A percentile compares a stretch with the other conserved stretches of the same genome.
Evolutionary conservation across 2,329 filamentous ascomycete genomes (phyloP).

Genomic region (Epichloe aotearoae): DNA sequence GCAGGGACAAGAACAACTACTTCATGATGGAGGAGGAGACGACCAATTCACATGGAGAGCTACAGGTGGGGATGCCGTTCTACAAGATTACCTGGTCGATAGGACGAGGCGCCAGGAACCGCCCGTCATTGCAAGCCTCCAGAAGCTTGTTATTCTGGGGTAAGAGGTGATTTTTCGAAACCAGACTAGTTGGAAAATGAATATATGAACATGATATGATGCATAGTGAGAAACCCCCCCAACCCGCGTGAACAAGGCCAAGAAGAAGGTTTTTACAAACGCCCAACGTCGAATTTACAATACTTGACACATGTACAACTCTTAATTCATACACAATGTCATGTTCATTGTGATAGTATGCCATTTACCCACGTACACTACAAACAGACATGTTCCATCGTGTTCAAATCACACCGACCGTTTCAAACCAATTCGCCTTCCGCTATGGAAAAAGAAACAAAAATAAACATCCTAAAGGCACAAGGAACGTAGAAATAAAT

Average conservation of each 20-base stretch:
- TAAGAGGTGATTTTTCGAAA: conserved; percentile 10
- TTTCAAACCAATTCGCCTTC: conserved; percentile 7
- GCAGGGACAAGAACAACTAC: conserved; percentile 8
- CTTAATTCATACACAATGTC: background rate
- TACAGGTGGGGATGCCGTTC: conserved; percentile 37
- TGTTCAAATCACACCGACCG: conserved; percentile 3
- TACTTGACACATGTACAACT: too few species aligned
- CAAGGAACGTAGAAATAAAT: background rate
- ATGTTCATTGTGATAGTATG: background rate
- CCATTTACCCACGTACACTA: background rate
- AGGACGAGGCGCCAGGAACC: conserved; percentile 31
- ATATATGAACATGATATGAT: background rate
- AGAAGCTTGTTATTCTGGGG: conserved; percentile 37
- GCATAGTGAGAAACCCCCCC: background rate
- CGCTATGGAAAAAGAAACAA: conserved; percentile 16
- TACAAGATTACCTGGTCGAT: conserved; percentile 36
- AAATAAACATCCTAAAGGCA: background rate
- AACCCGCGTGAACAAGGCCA: background rate
- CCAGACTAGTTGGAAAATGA: background rate
- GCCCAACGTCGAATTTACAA: too few species aligned
- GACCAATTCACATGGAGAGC: conserved; percentile 17
- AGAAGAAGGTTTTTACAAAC: too few species aligned
- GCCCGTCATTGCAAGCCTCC: conserved; percentile 34
- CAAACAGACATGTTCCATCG: background rate
- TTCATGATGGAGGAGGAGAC: conserved; percentile 10